Evolutionary conservation across 2,329 filamentous ascomycete species (phyloP).

Genomic region (Colletotrichum australisinense): DNA sequence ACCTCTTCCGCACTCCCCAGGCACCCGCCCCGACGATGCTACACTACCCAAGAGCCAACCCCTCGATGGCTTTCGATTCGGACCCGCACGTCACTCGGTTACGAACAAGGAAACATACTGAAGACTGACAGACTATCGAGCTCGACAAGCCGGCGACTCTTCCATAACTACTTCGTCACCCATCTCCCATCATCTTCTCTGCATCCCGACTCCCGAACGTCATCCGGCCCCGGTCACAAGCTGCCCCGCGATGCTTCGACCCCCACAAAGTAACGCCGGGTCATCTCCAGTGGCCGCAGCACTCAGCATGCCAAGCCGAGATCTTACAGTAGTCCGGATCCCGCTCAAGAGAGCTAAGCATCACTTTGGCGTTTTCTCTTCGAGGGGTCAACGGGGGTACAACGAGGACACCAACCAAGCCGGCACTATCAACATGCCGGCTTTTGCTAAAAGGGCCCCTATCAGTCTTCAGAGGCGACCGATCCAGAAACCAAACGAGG

Average conservation of each 20-base stretch:
- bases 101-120: not conserved
- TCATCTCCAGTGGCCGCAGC: conserved; percentile 69
- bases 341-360: conserved; percentile 94
- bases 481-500: conserved; percentile 65
- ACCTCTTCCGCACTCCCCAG: not conserved
- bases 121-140: not conserved
- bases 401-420: conserved; percentile 97
- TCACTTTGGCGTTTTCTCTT: conserved; percentile 86
- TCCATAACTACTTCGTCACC: conserved; percentile 98
- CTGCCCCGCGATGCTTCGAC: conserved; percentile 86
- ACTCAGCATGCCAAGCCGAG: conserved; percentile 71
- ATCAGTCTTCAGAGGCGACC: conserved; percentile 64
- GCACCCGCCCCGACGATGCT: not conserved
- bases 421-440: conserved; percentile 91
- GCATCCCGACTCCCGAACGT: conserved; percentile 82
- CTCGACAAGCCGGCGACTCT: conserved; percentile 59
- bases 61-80: not conserved
- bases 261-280: conserved; percentile 70
- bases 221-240: conserved; percentile 79
- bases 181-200: conserved; percentile 93
- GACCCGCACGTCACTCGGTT: not conserved
- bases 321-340: conserved; percentile 94
- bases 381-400: conserved; percentile 84
- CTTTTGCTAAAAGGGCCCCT: conserved; percentile 88
- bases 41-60: not conserved